Evolutionary conservation across 352 stramenopile genomes (phyloP).

Genomic region (Globisporangium okanoganense): DNA sequence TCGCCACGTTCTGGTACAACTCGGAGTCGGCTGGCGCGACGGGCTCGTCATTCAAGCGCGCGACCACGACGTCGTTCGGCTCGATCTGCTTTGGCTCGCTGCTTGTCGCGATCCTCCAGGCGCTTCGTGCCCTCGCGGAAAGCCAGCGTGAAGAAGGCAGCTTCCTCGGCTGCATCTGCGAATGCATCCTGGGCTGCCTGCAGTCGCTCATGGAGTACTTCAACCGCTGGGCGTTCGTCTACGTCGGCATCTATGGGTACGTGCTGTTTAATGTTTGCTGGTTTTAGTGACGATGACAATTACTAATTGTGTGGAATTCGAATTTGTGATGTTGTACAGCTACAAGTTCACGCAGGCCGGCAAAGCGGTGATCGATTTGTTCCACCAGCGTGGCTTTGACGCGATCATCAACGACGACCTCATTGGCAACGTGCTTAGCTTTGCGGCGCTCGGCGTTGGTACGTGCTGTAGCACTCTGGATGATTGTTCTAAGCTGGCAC

Average conservation of each 20-base stretch:
- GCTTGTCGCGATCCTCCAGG: slow-evolving; percentile 92
- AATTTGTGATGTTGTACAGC: slow-evolving; percentile 12
- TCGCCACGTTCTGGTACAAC: slow-evolving; percentile 96
- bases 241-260: slow-evolving; percentile 88
- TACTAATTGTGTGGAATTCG: not conserved
- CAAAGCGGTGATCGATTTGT: slow-evolving; percentile 92
- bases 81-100: slow-evolving; percentile 95
- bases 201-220: slow-evolving; percentile 91
- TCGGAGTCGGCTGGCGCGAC: slow-evolving; percentile 84
- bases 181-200: slow-evolving; percentile 82
- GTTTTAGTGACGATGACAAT: not conserved
- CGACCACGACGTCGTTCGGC: slow-evolving; percentile 91
- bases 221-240: slow-evolving; percentile 94
- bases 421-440: slow-evolving; percentile 89
- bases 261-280: not conserved
- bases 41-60: slow-evolving; percentile 74
- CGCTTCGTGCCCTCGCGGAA: slow-evolving; percentile 76
- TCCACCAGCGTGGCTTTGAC: slow-evolving; percentile 92
- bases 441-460: slow-evolving; percentile 88
- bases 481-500: not conserved
- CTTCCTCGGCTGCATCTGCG: slow-evolving; percentile 67
- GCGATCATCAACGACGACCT: slow-evolving; percentile 96
- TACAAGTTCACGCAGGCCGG: slow-evolving; percentile 93
- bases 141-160: slow-evolving; percentile 68
- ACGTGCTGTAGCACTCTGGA: slow-evolving; percentile 10